These are phyloP conservation scores for Camelina neglecta DNA, from an alignment of 345 rosid species.

Conservation along the genomic window DNA sequence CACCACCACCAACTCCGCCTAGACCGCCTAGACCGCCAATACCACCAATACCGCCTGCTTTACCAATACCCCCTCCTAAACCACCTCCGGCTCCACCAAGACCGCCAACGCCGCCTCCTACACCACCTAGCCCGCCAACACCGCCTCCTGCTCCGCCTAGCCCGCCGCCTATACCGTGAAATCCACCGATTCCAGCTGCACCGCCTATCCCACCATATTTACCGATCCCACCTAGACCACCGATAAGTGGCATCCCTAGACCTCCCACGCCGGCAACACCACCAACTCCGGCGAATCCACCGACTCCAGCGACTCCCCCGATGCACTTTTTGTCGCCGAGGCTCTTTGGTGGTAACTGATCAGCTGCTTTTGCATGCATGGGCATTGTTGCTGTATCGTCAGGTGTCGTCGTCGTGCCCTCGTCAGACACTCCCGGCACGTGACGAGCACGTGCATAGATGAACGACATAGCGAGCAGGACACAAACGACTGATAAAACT, in stretches of 20 bases:
- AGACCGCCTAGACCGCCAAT: slow-evolving; percentile 49
- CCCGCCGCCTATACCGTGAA: slow-evolving; percentile 47
- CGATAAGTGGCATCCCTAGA: slow-evolving; percentile 55
- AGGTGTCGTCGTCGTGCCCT: slow-evolving; percentile 15
- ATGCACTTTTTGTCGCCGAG: slow-evolving; percentile 63
- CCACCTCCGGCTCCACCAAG: slow-evolving; percentile 38
- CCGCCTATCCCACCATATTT: slow-evolving; percentile 58
- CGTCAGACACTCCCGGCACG: slow-evolving; percentile 34
- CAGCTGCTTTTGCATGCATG: slow-evolving; percentile 49
- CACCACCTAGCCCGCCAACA: slow-evolving; percentile 34
- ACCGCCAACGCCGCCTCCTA: slow-evolving; percentile 38
- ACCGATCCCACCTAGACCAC: slow-evolving; percentile 75
- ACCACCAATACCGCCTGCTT: slow-evolving; percentile 34
- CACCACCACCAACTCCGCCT: slow-evolving; percentile 34
- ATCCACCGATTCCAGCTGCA: slow-evolving; percentile 49
- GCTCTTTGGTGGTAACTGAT: slow-evolving; percentile 48
- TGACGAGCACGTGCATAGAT: slow-evolving; percentile 43
- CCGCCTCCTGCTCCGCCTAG: slow-evolving; percentile 52
- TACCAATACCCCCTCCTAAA: slow-evolving; percentile 44
- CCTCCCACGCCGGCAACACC: slow-evolving; percentile 69
- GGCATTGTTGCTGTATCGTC: slow-evolving; percentile 26
- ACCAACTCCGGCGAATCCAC: slow-evolving; percentile 78
- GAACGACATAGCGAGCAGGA: slow-evolving; percentile 26
- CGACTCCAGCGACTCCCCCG: slow-evolving; percentile 54
- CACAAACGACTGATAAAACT: slow-evolving; percentile 36